Conservation (phyloP, 2,329 filamentous ascomycete species). For the Elsinoe fawcettii region DNA sequence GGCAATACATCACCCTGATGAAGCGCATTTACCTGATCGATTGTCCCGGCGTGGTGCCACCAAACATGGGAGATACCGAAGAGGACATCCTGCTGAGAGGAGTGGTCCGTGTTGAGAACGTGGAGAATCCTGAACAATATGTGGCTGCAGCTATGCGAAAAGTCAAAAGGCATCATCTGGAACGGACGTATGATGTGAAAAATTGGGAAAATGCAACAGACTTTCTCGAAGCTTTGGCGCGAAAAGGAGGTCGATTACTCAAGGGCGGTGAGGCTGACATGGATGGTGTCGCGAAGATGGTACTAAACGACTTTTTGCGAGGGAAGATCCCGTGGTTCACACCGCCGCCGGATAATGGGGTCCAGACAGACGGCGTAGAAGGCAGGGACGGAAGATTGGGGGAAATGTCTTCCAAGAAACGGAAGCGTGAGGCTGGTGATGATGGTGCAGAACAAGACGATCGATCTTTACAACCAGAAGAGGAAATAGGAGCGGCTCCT, state of each 20-base stretch:
- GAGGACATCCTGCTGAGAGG: conserved; percentile 84
- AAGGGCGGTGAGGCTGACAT: conserved; percentile 92
- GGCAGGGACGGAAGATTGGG: conserved; percentile 72
- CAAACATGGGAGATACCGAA: conserved; percentile 72
- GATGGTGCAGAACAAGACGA: conserved; percentile 24
- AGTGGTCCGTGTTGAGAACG: conserved; percentile 89
- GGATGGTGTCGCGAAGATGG: conserved; percentile 92
- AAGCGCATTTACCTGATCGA: conserved; percentile 93
- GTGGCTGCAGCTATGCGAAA: conserved; percentile 72
- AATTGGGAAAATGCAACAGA: conserved; percentile 69
- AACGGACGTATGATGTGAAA: conserved; percentile 84
- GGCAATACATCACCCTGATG: conserved; percentile 96
- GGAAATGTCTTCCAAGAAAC: conserved; percentile 66
- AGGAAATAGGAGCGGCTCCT: conserved; percentile 17
- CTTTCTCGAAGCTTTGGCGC: conserved; percentile 78
- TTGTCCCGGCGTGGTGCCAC: conserved; percentile 91
- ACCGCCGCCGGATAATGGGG: conserved; percentile 54
- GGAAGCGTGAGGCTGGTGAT: conserved; percentile 51
- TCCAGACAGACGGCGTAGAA: conserved; percentile 45
- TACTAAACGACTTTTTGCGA: conserved; percentile 89
- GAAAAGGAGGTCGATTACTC: conserved; percentile 77
- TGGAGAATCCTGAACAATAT: conserved; percentile 93
- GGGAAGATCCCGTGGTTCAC: conserved; percentile 97
- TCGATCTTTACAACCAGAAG: not conserved
- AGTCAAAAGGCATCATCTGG: conserved; percentile 80